Evolutionary conservation across 2,329 filamentous ascomycete genomes (phyloP), one percentile per base, ranked within the genome.

Genomic region (Alternaria hordeiaustralica): DNA sequence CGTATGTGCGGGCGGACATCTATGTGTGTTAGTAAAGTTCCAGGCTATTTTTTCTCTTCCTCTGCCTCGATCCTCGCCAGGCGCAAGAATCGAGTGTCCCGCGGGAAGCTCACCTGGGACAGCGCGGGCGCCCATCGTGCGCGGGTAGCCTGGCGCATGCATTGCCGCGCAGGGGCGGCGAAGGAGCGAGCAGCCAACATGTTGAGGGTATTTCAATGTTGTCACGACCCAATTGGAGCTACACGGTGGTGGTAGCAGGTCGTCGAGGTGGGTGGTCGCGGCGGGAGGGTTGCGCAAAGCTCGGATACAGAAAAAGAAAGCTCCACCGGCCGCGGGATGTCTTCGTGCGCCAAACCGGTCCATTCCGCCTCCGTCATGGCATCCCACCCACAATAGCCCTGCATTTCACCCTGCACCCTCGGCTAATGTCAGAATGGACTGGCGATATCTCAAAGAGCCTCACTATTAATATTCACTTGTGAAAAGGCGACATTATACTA

Each of bases 131-230:
- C 78, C 79, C 82, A 83, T 74, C 80, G 78, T 62, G 82, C 82
- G 72, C 82, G 79, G 75, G 78, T 82, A 71, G 88, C 87, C 77
- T 88, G 87, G 82, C 90, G 90, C 82, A 94, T 84, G 87, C 89
- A 92, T 85, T 96, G 92, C 82, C 92, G 88, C 82, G 89, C 88
- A 78, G 92, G 90, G 78, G 88, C 88, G 82, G 90, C 89, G 82
- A 94, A 88, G 76, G 90, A 89, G 84, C 93, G 91, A 81, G 92
- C 85, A 83, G 92, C 90, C 84, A 97, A 86, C 94, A 97, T 97
- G 79, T 80, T 91, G 86, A 82, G 73, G 64, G 74, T 71, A 56
- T 71, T 63, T 55, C 43, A 62, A 47, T 58, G 62, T 61, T 61
- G 59, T 64, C 66, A 66, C 67, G 65, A 68, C 71, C 64, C 71